These are phyloP conservation scores for Plenodomus tracheiphilus DNA, from an alignment of 2,329 filamentous ascomycete genomes.

Conservation along the genomic window DNA sequence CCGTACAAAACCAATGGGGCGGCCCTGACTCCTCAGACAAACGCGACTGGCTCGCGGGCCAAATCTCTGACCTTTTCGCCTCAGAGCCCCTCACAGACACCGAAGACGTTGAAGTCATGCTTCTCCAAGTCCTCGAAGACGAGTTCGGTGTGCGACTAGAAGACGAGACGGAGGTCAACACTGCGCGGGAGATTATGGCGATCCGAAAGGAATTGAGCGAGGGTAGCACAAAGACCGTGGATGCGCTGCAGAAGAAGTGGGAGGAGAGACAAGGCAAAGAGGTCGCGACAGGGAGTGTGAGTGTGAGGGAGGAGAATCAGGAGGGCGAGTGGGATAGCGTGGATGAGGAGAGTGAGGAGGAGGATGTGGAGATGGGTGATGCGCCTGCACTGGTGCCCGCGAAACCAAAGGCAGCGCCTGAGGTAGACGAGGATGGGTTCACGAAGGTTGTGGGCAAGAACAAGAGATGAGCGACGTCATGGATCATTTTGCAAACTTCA, in stretches of 20 bases:
- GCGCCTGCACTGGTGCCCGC: slow-evolving; percentile 40
- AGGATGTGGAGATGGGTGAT: slow-evolving; percentile 44
- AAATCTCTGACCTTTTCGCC: slow-evolving; percentile 77
- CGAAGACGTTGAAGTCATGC: slow-evolving; percentile 79
- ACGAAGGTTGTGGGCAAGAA: slow-evolving; percentile 48
- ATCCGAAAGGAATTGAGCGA: slow-evolving; percentile 66
- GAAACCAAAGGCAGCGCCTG: slow-evolving; percentile 39
- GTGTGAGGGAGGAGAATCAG: slow-evolving; percentile 63
- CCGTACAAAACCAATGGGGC: slow-evolving; percentile 86
- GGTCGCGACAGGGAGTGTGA: slow-evolving; percentile 50
- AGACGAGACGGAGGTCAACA: slow-evolving; percentile 77
- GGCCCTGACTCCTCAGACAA: slow-evolving; percentile 82
- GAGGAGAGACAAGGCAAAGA: slow-evolving; percentile 62
- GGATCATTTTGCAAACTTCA: too few species aligned
- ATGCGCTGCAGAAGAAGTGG: slow-evolving; percentile 66
- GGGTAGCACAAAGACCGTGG: slow-evolving; percentile 68
- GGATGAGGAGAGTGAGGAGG: slow-evolving; percentile 58
- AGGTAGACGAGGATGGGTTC: slow-evolving; percentile 49
- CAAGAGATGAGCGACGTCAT: slow-evolving; percentile 31
- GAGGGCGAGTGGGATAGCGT: slow-evolving; percentile 43
- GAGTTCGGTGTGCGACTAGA: slow-evolving; percentile 94
- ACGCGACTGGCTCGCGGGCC: slow-evolving; percentile 94
- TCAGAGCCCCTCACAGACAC: slow-evolving; percentile 65
- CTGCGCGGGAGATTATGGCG: slow-evolving; percentile 73
- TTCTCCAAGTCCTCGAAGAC: slow-evolving; percentile 90